Evolutionary conservation across 371 early-diverging fungal species (phyloP).

Genomic region (Mucor sp.): DNA sequence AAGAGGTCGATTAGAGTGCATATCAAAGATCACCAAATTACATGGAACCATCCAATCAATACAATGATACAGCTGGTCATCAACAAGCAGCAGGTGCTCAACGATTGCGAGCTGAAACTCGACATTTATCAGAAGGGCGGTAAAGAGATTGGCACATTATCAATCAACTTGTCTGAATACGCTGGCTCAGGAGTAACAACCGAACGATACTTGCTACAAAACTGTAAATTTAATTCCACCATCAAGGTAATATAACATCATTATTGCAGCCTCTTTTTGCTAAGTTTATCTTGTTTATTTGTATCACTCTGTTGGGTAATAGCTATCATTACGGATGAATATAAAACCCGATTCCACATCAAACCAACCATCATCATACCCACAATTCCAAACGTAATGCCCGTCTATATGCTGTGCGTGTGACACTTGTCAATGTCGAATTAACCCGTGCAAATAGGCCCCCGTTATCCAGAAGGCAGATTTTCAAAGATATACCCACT

Average conservation of each 20-base stretch:
- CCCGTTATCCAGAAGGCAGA: conserved; percentile 32
- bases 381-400: conserved; percentile 45
- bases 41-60: conserved; percentile 49
- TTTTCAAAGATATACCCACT: conserved; percentile 37
- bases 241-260: conserved; percentile 4
- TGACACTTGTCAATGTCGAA: not conserved
- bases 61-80: conserved; percentile 48
- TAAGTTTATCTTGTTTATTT: not conserved
- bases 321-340: conserved; percentile 51
- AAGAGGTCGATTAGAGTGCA: not conserved
- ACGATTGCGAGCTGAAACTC: conserved; percentile 61
- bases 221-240: conserved; percentile 48
- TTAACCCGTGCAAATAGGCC: conserved; percentile 16
- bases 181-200: conserved; percentile 34
- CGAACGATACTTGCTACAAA: conserved; percentile 44
- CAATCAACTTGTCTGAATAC: conserved; percentile 51
- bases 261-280: not conserved
- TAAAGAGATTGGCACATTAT: conserved; percentile 53
- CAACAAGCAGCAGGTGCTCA: conserved; percentile 57
- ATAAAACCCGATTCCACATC: conserved; percentile 37
- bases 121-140: conserved; percentile 64
- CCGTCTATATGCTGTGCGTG: not conserved
- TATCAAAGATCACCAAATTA: conserved; percentile 49
- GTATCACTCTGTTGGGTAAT: not conserved
- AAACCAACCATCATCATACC: conserved; percentile 7